phyloP scores from a whole-genome alignment of 805 yeast genomes.

The Teunomyces cretensis region DNA sequence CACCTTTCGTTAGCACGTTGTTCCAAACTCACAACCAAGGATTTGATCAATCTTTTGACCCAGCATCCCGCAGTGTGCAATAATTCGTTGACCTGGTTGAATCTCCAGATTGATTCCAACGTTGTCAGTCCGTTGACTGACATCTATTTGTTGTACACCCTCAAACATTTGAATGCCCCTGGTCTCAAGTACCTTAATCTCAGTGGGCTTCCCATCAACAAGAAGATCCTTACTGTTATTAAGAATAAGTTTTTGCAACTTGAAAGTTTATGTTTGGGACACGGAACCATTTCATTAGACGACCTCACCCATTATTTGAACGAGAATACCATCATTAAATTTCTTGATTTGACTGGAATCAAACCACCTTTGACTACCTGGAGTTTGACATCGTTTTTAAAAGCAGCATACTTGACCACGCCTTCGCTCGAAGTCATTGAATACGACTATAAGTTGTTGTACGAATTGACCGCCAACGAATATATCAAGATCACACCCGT shows the following conservation, averaged over 20 bases:
- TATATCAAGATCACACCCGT: slow-evolving; percentile 28
- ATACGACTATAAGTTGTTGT: slow-evolving; percentile 56
- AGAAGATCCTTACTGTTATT: slow-evolving; percentile 36
- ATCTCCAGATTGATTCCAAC: slow-evolving; percentile 61
- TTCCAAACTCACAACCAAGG: slow-evolving; percentile 69
- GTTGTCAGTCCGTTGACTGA: slow-evolving; percentile 58
- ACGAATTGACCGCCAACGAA: slow-evolving; percentile 45
- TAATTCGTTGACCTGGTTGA: slow-evolving; percentile 62
- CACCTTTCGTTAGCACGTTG: slow-evolving; percentile 62
- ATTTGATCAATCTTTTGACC: slow-evolving; percentile 64
- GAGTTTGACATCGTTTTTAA: slow-evolving; percentile 39
- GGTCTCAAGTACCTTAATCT: slow-evolving; percentile 53
- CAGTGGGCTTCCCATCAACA: slow-evolving; percentile 62
- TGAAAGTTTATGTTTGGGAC: slow-evolving; percentile 44
- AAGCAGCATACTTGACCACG: slow-evolving; percentile 23
- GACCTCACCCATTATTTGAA: slow-evolving; percentile 38
- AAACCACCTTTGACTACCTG: slow-evolving; percentile 54
- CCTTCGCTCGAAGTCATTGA: slow-evolving; percentile 57
- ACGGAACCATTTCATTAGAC: slow-evolving; percentile 34
- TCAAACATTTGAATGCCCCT: slow-evolving; percentile 45
- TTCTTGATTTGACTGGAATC: slow-evolving; percentile 67
- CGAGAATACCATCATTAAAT: slow-evolving; percentile 37
- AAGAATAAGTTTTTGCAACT: slow-evolving; percentile 38
- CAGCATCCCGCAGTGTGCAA: slow-evolving; percentile 63
- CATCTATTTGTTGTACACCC: slow-evolving; percentile 46